Percentiles rank a stretch among this genome's conserved stretches.
Evolutionary conservation across 2,329 filamentous ascomycete species (phyloP).

Genomic region (Parastagonospora avenae): DNA sequence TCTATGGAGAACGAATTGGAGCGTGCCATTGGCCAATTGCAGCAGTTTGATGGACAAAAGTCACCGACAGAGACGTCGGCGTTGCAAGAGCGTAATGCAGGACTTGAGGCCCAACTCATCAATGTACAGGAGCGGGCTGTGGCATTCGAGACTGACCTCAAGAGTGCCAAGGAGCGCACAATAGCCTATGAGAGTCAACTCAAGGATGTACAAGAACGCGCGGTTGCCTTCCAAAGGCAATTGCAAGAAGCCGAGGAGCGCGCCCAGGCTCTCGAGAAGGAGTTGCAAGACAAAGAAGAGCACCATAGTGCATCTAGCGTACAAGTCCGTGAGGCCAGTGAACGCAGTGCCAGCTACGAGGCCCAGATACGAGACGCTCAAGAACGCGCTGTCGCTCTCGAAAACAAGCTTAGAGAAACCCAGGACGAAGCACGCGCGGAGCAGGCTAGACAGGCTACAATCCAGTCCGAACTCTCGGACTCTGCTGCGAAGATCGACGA

Average conservation of each 20-base stretch:
- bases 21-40: constrained; percentile 39
- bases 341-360: constrained; percentile 36
- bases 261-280: constrained; percentile 32
- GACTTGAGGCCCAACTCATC: constrained; percentile 38
- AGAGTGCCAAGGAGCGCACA: constrained; percentile 31
- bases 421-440: constrained; percentile 43
- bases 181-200: constrained; percentile 41
- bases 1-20: constrained; percentile 44
- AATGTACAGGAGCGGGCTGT: constrained; percentile 42
- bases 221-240: constrained; percentile 37
- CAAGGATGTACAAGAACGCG: constrained; percentile 38
- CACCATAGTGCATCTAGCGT: constrained; percentile 25
- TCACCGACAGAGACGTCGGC: constrained; percentile 21
- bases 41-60: constrained; percentile 37
- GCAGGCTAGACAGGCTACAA: constrained; percentile 29
- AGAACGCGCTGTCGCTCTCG: constrained; percentile 39
- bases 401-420: constrained; percentile 37
- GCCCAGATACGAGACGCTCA: constrained; percentile 39
- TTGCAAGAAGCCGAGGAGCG: constrained; percentile 34
- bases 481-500: constrained; percentile 40
- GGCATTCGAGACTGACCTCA: constrained; percentile 36
- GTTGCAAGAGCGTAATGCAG: constrained; percentile 39
- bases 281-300: constrained; percentile 39
- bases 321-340: constrained; percentile 25
- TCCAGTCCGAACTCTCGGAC: constrained; percentile 43